phyloP scores from a whole-genome alignment of 345 rosid species.

The Populus pruinosa region DNA sequence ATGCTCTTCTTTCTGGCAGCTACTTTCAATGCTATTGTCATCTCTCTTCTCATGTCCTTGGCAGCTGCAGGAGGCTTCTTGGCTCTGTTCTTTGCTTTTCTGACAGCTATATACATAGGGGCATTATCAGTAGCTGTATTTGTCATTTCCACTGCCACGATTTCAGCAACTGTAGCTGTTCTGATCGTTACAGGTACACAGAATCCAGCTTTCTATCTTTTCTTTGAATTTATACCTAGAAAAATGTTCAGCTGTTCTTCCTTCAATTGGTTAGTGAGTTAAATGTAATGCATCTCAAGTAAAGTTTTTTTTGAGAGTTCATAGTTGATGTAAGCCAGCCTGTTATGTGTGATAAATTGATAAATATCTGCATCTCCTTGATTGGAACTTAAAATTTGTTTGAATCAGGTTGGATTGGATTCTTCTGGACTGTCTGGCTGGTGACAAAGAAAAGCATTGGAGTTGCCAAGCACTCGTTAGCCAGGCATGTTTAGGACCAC shows the following conservation, averaged over 20 bases:
- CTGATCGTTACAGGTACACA: constrained; percentile 60
- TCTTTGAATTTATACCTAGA: background rate
- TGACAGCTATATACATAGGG: constrained; percentile 69
- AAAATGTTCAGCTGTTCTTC: background rate
- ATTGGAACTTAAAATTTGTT: constrained; percentile 2
- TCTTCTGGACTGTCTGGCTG: constrained; percentile 69
- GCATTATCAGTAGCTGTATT: constrained; percentile 68
- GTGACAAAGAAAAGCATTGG: constrained; percentile 54
- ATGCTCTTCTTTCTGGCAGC: constrained; percentile 80
- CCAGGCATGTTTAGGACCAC: constrained; percentile 21
- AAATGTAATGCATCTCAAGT: background rate
- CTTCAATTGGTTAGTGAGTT: background rate
- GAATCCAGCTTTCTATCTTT: background rate
- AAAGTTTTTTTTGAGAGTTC: background rate
- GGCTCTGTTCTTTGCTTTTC: constrained; percentile 67
- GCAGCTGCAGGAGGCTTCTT: constrained; percentile 86
- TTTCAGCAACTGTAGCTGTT: constrained; percentile 54
- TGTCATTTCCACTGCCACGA: constrained; percentile 62
- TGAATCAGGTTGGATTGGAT: constrained; percentile 83
- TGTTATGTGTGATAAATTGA: background rate
- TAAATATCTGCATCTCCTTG: background rate
- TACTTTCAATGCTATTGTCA: constrained; percentile 60
- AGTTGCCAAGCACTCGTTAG: constrained; percentile 58
- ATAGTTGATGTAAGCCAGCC: background rate
- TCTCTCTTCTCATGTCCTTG: constrained; percentile 74